Evolutionary conservation across 441 rosid genomes (phyloP), one percentile per base, ranked within the genome.

Genomic region (Rhodomyrtus psidioides): DNA sequence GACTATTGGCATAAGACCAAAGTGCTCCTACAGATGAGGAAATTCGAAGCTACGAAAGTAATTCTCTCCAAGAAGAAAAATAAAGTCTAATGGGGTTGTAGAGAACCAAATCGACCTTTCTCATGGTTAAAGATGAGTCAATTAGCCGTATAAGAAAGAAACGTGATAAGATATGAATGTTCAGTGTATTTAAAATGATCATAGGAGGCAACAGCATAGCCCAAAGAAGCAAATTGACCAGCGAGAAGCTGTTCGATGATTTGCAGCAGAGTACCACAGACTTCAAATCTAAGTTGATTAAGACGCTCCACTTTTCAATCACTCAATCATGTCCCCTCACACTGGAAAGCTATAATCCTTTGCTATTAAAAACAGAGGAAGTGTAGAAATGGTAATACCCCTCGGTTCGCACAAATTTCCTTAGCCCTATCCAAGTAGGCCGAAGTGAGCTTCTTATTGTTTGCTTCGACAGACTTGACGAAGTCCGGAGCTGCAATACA

Each of bases 381-480:
- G 30, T 24, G 34, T 58, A 3, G n/a, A 49, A 27, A 1, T n/a
- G 15, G 82, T 15, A 74, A 12, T 86, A 92, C 93, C 88, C 91
- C 92, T 81, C 84, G 87, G 53, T 90, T 82, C 53, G 90, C 85
- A 84, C 90, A 88, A 49, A 90, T 91, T 39, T 86, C 90, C 83
- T 89, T 91, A 12, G 91, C 92, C 85, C 90, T 91, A 55, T 88
- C 91, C 76, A 90, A 82, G 26, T 51, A 84, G 34, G 92, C 91
- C 60, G 89, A 53, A 1, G 89, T 57, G 5, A 87, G 79, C 89
- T 89, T 91, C 86, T 84, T 85, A 7, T 88, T 85, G 26, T 88
- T 87, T 19, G 90, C 87, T 82, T 88, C 88, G 8, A 81, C 84
- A 15, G 91, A 85, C 53, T 86, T 54, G 59, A 87, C 88, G 24